A percentile compares a stretch with the other conserved stretches of the same genome.
Conservation (phyloP, 768 basidiomycete species). For the Calocera viscosa region DNA sequence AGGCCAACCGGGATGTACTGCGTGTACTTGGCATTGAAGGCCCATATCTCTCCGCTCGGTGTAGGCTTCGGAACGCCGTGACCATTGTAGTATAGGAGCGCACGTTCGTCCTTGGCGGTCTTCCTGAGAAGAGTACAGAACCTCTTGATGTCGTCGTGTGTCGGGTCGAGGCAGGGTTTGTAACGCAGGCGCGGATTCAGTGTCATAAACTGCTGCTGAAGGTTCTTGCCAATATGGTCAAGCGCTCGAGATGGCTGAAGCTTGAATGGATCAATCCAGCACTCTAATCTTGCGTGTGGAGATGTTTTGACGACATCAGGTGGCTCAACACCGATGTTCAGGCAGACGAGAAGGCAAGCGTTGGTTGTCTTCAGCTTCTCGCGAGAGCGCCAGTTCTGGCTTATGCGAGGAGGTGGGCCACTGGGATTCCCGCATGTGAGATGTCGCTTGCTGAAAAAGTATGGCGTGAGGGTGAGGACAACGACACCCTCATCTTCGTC, state of each 20-base stretch:
- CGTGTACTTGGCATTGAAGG: conserved; percentile 92
- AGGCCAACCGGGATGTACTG: conserved; percentile 97
- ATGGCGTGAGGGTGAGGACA: conserved; percentile 22
- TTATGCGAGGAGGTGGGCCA: conserved; percentile 56
- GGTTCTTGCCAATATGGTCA: conserved; percentile 82
- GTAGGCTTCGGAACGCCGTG: conserved; percentile 98
- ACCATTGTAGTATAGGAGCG: conserved; percentile 95
- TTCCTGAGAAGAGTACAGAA: conserved; percentile 74
- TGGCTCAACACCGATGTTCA: conserved; percentile 96
- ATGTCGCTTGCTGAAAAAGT: conserved; percentile 54
- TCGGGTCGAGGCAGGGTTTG: conserved; percentile 90
- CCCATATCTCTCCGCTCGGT: conserved; percentile 91
- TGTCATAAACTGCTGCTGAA: conserved; percentile 91
- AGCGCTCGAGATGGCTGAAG: conserved; percentile 88
- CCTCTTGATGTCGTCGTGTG: conserved; percentile 81
- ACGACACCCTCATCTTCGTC: conserved; percentile 14
- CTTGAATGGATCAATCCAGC: conserved; percentile 93
- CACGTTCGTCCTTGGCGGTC: conserved; percentile 83
- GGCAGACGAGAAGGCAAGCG: conserved; percentile 77
- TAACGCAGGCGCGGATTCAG: conserved; percentile 88
- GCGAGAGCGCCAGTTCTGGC: conserved; percentile 67
- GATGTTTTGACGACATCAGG: conserved; percentile 96
- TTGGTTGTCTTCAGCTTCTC: conserved; percentile 85
- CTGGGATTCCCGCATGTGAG: conserved; percentile 79
- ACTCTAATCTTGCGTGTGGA: conserved; percentile 88